phyloP scores from a whole-genome alignment of 352 stramenopile species.

The Pythium dissimile region DNA sequence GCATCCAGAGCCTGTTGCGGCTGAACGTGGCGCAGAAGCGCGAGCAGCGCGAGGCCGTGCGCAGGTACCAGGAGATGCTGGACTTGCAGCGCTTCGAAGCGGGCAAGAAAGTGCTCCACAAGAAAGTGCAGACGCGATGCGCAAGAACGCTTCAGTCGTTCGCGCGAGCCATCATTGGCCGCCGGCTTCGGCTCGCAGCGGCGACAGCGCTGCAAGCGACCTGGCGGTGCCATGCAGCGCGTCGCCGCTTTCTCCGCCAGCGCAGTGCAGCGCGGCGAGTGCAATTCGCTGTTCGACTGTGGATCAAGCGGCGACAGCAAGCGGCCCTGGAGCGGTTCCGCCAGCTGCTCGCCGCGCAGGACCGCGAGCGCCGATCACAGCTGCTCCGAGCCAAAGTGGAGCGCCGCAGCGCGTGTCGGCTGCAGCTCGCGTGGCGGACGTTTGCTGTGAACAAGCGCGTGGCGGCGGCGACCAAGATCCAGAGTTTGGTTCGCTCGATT shows the following conservation, averaged over 20 bases:
- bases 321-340: constrained; percentile 15
- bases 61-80: constrained; percentile 23
- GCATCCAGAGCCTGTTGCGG: constrained; percentile 16
- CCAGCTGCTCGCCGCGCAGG: constrained; percentile 18
- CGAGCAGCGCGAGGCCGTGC: constrained; percentile 12
- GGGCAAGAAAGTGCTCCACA: constrained; percentile 8
- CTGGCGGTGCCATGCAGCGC: background rate
- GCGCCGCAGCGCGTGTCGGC: constrained; percentile 19
- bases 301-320: constrained; percentile 8
- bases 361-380: constrained; percentile 10
- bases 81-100: constrained; percentile 14
- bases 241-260: background rate
- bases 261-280: background rate
- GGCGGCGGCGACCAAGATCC: constrained; percentile 29
- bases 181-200: background rate
- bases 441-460: constrained; percentile 5
- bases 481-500: constrained; percentile 21
- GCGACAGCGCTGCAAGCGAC: background rate
- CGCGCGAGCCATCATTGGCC: background rate
- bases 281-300: constrained; percentile 11
- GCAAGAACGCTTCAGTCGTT: background rate
- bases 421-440: constrained; percentile 34
- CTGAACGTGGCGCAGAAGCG: constrained; percentile 14
- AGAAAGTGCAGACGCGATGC: constrained; percentile 15
- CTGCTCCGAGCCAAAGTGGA: constrained; percentile 18